Conservation (phyloP, 768 basidiomycete species). For the Hericium coralloides region DNA sequence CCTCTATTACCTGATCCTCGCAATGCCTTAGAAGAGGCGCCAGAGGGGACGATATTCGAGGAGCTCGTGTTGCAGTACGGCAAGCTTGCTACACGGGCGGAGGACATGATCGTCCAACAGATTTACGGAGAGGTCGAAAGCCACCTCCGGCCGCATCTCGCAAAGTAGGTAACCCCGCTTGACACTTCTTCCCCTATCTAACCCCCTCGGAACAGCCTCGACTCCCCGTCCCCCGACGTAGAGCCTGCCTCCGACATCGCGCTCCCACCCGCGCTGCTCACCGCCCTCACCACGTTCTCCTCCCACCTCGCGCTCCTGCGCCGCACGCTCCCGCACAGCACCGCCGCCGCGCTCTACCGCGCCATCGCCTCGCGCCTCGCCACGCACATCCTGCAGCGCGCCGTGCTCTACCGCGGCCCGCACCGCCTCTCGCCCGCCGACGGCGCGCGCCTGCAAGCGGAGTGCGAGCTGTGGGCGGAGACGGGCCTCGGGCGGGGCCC, state of each 20-base stretch:
- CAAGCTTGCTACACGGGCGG: constrained; percentile 55
- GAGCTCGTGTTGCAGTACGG: constrained; percentile 59
- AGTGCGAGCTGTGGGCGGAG: constrained; percentile 80
- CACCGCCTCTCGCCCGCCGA: constrained; percentile 47
- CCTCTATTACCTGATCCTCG: constrained; percentile 42
- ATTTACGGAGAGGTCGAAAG: constrained; percentile 75
- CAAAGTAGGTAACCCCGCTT: constrained; percentile 20
- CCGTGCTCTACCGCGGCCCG: constrained; percentile 69
- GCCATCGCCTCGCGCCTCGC: constrained; percentile 61
- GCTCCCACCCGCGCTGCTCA: constrained; percentile 63
- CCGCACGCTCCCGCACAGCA: constrained; percentile 48
- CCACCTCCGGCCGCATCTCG: constrained; percentile 65
- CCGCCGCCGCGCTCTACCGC: constrained; percentile 61
- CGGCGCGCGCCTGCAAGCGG: constrained; percentile 53
- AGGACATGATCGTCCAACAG: constrained; percentile 82
- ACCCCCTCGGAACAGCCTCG: constrained; percentile 22
- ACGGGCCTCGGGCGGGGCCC: constrained; percentile 64
- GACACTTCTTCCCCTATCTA: constrained; percentile 11
- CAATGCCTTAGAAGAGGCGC: constrained; percentile 23
- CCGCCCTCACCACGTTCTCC: constrained; percentile 72
- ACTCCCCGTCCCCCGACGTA: neutral
- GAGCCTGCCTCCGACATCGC: constrained; percentile 29
- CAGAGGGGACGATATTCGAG: constrained; percentile 71
- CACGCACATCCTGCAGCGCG: constrained; percentile 75
- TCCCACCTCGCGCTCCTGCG: constrained; percentile 67